Conservation (phyloP, 2,329 filamentous ascomycete species). For the Colletotrichum endophyticum region DNA sequence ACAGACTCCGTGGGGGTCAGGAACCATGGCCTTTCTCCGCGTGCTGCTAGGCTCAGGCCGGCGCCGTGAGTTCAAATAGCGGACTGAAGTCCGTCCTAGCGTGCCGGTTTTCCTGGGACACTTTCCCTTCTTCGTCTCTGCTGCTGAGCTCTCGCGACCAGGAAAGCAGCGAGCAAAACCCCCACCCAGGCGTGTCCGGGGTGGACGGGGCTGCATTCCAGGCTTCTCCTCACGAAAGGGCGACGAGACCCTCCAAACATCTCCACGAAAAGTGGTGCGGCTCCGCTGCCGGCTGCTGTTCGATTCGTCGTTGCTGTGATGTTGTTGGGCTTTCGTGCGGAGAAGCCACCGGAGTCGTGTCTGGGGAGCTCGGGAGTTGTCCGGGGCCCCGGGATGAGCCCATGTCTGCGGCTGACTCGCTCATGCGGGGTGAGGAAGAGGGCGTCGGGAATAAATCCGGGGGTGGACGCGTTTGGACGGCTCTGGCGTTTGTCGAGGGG, state of each 20-base stretch:
- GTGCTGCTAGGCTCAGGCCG: background rate
- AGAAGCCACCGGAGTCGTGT: background rate
- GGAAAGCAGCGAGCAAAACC: background rate
- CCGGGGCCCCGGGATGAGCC: conserved; percentile 9
- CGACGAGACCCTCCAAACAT: background rate
- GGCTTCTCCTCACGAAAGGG: background rate
- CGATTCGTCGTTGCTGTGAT: background rate
- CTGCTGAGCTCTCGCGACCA: background rate
- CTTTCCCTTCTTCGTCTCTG: background rate
- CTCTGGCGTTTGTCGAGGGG: background rate
- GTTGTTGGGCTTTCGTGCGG: background rate
- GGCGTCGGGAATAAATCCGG: background rate
- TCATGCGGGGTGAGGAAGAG: background rate
- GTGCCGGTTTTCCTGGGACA: background rate
- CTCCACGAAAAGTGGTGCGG: conserved; percentile 6
- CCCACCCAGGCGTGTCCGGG: background rate
- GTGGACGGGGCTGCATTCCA: background rate
- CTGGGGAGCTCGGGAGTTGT: conserved; percentile 2
- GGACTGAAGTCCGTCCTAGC: background rate
- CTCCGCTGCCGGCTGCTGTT: background rate
- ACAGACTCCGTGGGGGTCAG: background rate
- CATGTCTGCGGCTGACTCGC: background rate
- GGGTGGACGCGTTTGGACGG: background rate
- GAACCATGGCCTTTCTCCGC: background rate
- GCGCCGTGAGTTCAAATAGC: background rate